These are phyloP conservation scores for Monilinia vaccinii-corymbosi DNA, from an alignment of 2,329 filamentous ascomycete species.

Conservation along the genomic window DNA sequence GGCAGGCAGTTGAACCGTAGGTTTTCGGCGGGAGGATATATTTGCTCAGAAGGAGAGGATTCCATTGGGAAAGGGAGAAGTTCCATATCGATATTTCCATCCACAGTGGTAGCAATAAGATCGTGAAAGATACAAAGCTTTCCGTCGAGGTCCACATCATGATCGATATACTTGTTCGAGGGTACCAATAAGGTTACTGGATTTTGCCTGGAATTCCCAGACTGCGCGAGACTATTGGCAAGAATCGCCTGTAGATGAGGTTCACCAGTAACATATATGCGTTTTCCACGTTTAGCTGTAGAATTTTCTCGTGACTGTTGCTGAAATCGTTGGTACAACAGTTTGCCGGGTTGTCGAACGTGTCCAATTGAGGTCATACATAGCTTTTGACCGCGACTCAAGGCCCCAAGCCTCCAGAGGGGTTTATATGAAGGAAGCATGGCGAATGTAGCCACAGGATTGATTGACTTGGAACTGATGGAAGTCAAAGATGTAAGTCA, in stretches of 20 bases:
- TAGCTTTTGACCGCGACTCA: neutral
- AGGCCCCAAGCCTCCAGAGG: neutral
- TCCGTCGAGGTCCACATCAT: neutral
- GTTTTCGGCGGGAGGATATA: neutral
- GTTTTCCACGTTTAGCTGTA: neutral
- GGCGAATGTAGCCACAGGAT: neutral
- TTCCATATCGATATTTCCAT: neutral
- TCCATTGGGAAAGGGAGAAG: neutral
- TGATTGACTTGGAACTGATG: no score
- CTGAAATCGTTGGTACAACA: neutral
- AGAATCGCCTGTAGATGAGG: neutral
- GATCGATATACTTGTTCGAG: neutral
- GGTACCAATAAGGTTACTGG: conserved; percentile 2
- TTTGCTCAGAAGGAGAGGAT: neutral
- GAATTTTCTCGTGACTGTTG: neutral
- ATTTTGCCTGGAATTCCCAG: neutral
- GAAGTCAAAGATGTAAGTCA: no score
- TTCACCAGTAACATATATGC: neutral
- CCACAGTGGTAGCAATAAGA: neutral
- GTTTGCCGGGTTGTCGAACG: neutral
- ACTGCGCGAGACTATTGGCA: neutral
- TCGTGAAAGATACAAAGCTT: neutral
- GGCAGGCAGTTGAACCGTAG: neutral
- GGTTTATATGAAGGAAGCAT: neutral
- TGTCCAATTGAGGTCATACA: neutral